phyloP scores from a whole-genome alignment of 257 asterid genomes.

The Plantago major region DNA sequence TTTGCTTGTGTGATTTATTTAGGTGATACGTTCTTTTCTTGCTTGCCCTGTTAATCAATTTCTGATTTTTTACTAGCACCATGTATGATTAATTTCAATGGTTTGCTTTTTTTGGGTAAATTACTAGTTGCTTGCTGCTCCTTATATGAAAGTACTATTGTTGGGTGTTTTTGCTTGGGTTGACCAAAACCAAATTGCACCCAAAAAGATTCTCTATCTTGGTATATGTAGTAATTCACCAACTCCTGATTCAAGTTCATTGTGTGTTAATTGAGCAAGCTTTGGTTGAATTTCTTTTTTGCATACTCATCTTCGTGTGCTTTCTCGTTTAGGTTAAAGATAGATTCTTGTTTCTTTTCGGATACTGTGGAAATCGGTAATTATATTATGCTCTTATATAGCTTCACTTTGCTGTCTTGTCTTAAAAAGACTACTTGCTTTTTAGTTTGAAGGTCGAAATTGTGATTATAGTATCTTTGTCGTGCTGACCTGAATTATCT shows the following conservation, averaged over 20 bases:
- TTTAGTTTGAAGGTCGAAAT: not conserved
- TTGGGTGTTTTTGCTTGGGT: constrained; percentile 18
- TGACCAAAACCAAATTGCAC: constrained; percentile 25
- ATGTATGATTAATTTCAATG: not conserved
- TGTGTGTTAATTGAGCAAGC: not conserved
- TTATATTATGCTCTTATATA: not conserved
- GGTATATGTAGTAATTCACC: constrained; percentile 5
- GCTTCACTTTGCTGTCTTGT: constrained; percentile 4
- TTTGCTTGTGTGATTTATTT: constrained; percentile 22
- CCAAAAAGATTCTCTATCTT: not conserved
- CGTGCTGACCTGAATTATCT: constrained; percentile 5
- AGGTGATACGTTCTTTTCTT: no score
- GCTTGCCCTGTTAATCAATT: constrained; percentile 6
- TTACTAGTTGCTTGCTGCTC: not conserved
- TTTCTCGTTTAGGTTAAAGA: not conserved
- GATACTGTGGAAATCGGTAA: no score
- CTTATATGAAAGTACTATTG: not conserved
- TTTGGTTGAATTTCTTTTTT: not conserved
- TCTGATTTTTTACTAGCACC: no score
- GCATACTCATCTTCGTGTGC: not conserved
- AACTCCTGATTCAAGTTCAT: not conserved
- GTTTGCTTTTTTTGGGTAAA: constrained; percentile 12
- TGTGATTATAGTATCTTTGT: not conserved
- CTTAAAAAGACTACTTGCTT: constrained; percentile 1
- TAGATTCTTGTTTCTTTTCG: not conserved